Base-by-base conservation (phyloP, 139 green algal species). In the Picochlorum costavermella region DNA sequence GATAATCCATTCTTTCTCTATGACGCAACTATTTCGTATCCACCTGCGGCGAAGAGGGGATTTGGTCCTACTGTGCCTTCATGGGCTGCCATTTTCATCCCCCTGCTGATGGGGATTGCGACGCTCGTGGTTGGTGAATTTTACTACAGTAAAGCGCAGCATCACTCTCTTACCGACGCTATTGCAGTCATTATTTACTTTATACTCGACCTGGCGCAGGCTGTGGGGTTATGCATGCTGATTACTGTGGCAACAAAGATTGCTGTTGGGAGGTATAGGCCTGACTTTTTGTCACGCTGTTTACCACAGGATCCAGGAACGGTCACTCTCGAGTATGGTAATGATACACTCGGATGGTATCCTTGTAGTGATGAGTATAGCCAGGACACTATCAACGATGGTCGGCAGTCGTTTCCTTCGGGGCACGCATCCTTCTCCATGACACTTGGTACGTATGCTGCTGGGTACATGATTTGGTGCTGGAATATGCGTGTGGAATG, bases 401-500 rank as follows among this genome's bases (percentile, higher is more conserved):
- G 60, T 26, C 33, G 36, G 8, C 13, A 37, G 40, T 66, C 60
- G 5, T 66, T 66, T 33, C 68, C 68, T 4, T 74, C 70, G 55
- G 64, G 64, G 45, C 71, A 77, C 23, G 50, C 71, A 33, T 63
- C 64, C 9, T 50, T 63, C 29, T 57, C 31, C 17, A 73, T 77
- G 29, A 72, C 60, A 43, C 50, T 77, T 14, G 30, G 46, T 2
- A 46, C 64, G 23, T 77, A 77, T 55, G 65, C 71, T 40, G 61
- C 31, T 23, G 65, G 20, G 29, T 77, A 77, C 51, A 48, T 73
- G 20, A 73, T 77, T 36, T 77, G 71, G 71, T 71, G 68, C 43
- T 73, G 31, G 30, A 50, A 77, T 61, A 73, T 71, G 71, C 64
- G 71, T 23, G 23, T 48, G 14, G 26, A 33, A 6, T 40, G 31